Evolutionary conservation across 768 basidiomycete genomes (phyloP), one percentile per base, ranked within the genome.

Genomic region (Kwoniella europaea): DNA sequence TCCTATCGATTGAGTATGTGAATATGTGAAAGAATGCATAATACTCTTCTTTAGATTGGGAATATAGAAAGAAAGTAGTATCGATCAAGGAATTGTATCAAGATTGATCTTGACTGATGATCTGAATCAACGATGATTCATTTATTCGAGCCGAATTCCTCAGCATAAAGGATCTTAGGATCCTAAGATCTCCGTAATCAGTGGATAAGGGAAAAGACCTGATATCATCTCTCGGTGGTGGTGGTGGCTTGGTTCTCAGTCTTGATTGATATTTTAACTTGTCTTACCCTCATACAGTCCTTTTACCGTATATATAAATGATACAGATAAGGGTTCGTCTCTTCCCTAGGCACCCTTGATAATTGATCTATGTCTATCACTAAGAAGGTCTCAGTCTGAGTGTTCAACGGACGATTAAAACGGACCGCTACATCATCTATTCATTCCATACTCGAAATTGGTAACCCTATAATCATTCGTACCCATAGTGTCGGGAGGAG

Each of bases 231-330:
- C 7, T 35, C 35, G 35, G 35, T 16, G 15, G 20, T 52, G 5
- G 24, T 55, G 20, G 54, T 55, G 54, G 54, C 54, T 55, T 55
- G 54, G 54, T 24, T 24, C 12, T 12, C n/a, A 55, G 54, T 55
- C 54, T 3, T 22, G 24, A 55, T 55, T 55, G 24, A 55, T 55
- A 20, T 55, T 12, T 55, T n/a, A 35, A 18, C 54, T 12, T 55
- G n/a, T 55, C 54, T 20, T 55, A 20, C 22, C 2, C 20, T 55
- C 54, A 52, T 52, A 16, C 50, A 20, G 15, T 1, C 50, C 5
- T 15, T 52, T 52, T 52, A 35, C 7, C 35, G 35, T 9, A 35
- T 9, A 35, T 9, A 35, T 35, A 9, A 35, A 35, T 9, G 12
- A 15, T 50, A 50, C 13, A 50, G 18, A 50, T 50, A 18, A 50